These are phyloP conservation scores for Austroboletus rostrupii DNA, from an alignment of 1,284 basidiomycete species.

Conservation along the genomic window DNA sequence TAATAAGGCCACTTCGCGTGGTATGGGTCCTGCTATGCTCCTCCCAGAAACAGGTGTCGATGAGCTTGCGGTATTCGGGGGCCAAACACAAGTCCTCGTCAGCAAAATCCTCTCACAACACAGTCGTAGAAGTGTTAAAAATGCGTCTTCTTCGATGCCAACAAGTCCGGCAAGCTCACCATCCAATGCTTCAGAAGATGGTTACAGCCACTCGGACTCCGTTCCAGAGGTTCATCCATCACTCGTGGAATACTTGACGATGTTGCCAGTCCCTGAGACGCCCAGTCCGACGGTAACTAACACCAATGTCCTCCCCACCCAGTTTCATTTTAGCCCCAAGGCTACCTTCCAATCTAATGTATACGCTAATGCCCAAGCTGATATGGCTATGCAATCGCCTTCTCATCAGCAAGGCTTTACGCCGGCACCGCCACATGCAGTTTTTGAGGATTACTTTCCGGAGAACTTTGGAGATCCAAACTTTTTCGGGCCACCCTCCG, in stretches of 20 bases:
- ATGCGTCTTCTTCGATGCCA: conserved; percentile 16
- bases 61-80: conserved; percentile 65
- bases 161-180: conserved; percentile 25
- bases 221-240: conserved; percentile 58
- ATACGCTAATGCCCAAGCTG: conserved; percentile 4
- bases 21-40: conserved; percentile 28
- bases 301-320: conserved; percentile 6
- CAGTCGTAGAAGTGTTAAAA: conserved; percentile 21
- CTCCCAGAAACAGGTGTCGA: conserved; percentile 50
- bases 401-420: conserved; percentile 10
- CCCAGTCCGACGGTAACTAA: conserved; percentile 10
- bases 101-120: conserved; percentile 44
- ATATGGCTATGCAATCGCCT: conserved; percentile 5
- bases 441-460: conserved; percentile 23
- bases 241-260: conserved; percentile 41
- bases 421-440: conserved; percentile 4
- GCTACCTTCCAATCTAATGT: conserved; percentile 12
- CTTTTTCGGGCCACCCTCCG: conserved; percentile 13
- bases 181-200: conserved; percentile 27
- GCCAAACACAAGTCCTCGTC: conserved; percentile 53
- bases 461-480: conserved; percentile 10
- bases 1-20: conserved; percentile 25
- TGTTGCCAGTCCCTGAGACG: conserved; percentile 32
- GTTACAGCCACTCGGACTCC: conserved; percentile 22
- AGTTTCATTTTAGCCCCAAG: conserved; percentile 13